Percentiles rank a stretch among this genome's conserved stretches.
Evolutionary conservation across 2,329 filamentous ascomycete species (phyloP).

Genomic region (Nigrograna mackinnonii): DNA sequence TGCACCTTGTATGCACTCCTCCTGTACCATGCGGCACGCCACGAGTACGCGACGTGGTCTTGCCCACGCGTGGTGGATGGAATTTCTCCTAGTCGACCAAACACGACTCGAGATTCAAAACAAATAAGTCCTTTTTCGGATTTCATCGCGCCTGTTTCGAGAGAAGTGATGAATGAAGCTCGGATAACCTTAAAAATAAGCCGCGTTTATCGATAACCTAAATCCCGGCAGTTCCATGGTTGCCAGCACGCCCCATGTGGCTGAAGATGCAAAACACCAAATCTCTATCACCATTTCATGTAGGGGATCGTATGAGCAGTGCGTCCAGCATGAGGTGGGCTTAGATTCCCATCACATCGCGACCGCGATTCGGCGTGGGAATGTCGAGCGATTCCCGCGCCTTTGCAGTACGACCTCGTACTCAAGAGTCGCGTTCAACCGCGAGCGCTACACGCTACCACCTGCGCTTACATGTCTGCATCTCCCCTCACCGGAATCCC

Average conservation of each 20-base stretch:
- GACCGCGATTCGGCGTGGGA: no score
- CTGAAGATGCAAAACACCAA: no score
- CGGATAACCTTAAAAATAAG: slow-evolving; percentile 21
- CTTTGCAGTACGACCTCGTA: no score
- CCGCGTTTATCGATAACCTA: slow-evolving; percentile 13
- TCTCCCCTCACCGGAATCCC: no score
- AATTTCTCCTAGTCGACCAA: slow-evolving; percentile 14
- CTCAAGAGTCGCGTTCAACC: no score
- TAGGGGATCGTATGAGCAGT: no score
- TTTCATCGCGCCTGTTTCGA: slow-evolving; percentile 24
- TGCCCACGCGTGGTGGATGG: slow-evolving; percentile 17
- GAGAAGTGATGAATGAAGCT: slow-evolving; percentile 6
- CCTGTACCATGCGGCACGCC: not conserved
- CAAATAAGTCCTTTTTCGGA: slow-evolving; percentile 21
- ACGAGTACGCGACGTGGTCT: not conserved
- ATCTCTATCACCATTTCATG: no score
- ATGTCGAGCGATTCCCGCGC: no score
- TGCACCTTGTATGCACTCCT: not conserved
- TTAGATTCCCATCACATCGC: no score
- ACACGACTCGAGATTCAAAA: slow-evolving; percentile 32
- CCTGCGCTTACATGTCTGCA: no score
- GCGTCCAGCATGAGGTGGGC: no score
- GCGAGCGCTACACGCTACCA: no score
- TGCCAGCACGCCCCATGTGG: slow-evolving; percentile 10
- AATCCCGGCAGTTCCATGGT: slow-evolving; percentile 6